Conservation (phyloP, 2,329 filamentous ascomycete genomes). For the Curvularia spicifera region DNA sequence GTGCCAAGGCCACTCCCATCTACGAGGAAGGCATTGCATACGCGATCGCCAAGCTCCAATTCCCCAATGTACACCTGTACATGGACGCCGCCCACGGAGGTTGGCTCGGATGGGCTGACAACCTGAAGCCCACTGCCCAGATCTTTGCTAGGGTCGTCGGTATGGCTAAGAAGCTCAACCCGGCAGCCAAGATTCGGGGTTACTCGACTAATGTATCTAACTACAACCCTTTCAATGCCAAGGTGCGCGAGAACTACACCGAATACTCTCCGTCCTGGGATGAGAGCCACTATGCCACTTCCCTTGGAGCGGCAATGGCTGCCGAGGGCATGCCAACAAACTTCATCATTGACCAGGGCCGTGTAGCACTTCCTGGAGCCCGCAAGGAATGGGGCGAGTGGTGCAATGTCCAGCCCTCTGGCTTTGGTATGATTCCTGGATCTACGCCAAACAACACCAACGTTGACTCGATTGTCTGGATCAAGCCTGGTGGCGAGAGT, state of each 20-base stretch:
- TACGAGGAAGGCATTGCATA: conserved; percentile 43
- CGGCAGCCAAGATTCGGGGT: conserved; percentile 33
- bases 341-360: conserved; percentile 41
- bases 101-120: conserved; percentile 42
- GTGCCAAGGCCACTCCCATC: conserved; percentile 30
- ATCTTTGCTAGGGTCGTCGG: conserved; percentile 34
- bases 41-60: conserved; percentile 37
- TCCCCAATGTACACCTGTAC: conserved; percentile 38
- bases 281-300: conserved; percentile 35
- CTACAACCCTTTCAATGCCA: conserved; percentile 37
- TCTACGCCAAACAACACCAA: conserved; percentile 30
- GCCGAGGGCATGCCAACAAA: conserved; percentile 33
- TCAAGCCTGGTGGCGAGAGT: conserved; percentile 41
- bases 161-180: conserved; percentile 33
- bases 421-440: conserved; percentile 29
- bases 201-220: conserved; percentile 38
- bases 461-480: conserved; percentile 41
- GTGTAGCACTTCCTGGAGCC: conserved; percentile 32
- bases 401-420: conserved; percentile 38
- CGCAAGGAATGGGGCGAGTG: conserved; percentile 39
- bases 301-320: conserved; percentile 29
- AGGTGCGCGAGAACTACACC: conserved; percentile 36
- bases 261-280: conserved; percentile 34
- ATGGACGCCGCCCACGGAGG: conserved; percentile 41
- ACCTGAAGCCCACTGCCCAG: conserved; percentile 34